Percentiles rank a stretch among this genome's conserved stretches.
Conservation (phyloP, 1,139 yeast species). For the Debaryomycetaceae sp. region DNA sequence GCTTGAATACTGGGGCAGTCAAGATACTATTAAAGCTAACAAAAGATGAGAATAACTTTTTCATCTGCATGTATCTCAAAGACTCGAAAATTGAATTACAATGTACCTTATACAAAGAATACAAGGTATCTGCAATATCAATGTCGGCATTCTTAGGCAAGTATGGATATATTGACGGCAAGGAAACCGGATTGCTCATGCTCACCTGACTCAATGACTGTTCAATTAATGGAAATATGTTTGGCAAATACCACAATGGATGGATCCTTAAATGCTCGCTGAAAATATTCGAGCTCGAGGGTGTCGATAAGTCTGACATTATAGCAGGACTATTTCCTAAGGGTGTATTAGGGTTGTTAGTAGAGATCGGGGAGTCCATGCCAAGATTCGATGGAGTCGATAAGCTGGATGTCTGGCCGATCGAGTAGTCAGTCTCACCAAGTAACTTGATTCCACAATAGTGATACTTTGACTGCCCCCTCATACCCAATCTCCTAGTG, state of each 20-base stretch:
- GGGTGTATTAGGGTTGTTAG: constrained; percentile 21
- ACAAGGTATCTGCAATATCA: constrained; percentile 61
- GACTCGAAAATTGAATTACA: constrained; percentile 62
- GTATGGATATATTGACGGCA: constrained; percentile 54
- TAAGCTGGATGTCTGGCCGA: constrained; percentile 22
- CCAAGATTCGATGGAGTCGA: constrained; percentile 16
- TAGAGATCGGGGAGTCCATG: constrained; percentile 10
- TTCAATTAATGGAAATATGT: constrained; percentile 30
- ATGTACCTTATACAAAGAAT: constrained; percentile 59
- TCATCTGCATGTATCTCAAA: constrained; percentile 65
- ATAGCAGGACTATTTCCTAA: constrained; percentile 17
- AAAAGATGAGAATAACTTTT: constrained; percentile 53
- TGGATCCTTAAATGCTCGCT: constrained; percentile 7
- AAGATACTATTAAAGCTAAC: constrained; percentile 56
- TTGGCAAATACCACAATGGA: constrained; percentile 33
- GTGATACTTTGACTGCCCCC: constrained; percentile 89
- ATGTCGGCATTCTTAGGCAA: constrained; percentile 48
- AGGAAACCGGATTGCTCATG: constrained; percentile 29
- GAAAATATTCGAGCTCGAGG: constrained; percentile 4
- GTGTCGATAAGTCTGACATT: constrained; percentile 8
- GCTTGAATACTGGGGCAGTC: constrained; percentile 61
- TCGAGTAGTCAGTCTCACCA: constrained; percentile 40
- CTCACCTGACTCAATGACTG: constrained; percentile 17
- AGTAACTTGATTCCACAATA: constrained; percentile 77
- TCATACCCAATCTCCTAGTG: constrained; percentile 80